A percentile compares a stretch with the other conserved stretches of the same genome.
phyloP scores from a whole-genome alignment of 441 rosid genomes.

The Erodium trifolium region DNA sequence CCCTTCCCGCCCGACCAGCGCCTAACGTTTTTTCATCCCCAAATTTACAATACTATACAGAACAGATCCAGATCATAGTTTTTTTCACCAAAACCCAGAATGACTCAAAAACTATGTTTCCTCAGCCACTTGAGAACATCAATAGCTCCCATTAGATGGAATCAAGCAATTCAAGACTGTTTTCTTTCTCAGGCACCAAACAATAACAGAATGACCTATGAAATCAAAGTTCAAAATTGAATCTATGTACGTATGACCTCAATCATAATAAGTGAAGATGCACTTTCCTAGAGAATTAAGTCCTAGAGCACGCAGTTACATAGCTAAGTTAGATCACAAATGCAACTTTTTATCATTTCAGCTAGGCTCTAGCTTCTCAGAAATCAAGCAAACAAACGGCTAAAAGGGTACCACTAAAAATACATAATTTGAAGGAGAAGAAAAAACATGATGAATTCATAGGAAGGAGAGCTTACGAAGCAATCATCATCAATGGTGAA shows the following conservation, averaged over 20 bases:
- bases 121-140: neutral
- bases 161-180: neutral
- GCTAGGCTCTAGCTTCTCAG: neutral
- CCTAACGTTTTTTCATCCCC: too few relatives aligned
- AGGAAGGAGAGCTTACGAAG: constrained; percentile 49
- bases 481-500: constrained; percentile 94
- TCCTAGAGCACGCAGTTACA: neutral
- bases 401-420: neutral
- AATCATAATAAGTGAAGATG: neutral
- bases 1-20: too few relatives aligned
- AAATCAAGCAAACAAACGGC: neutral
- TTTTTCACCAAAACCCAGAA: neutral
- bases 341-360: neutral
- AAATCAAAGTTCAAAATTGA: constrained; percentile 4
- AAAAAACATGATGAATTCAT: neutral
- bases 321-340: neutral
- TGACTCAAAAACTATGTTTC: neutral
- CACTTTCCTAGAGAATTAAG: neutral
- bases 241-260: neutral
- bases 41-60: too few relatives aligned
- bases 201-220: neutral
- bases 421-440: constrained; percentile 7
- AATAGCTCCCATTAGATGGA: neutral
- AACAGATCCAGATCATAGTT: neutral
- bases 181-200: neutral